A percentile compares a stretch with the other conserved stretches of the same genome.
These are phyloP conservation scores for Calonectria leucothoes DNA, from an alignment of 2,329 filamentous ascomycete genomes.

Conservation along the genomic window DNA sequence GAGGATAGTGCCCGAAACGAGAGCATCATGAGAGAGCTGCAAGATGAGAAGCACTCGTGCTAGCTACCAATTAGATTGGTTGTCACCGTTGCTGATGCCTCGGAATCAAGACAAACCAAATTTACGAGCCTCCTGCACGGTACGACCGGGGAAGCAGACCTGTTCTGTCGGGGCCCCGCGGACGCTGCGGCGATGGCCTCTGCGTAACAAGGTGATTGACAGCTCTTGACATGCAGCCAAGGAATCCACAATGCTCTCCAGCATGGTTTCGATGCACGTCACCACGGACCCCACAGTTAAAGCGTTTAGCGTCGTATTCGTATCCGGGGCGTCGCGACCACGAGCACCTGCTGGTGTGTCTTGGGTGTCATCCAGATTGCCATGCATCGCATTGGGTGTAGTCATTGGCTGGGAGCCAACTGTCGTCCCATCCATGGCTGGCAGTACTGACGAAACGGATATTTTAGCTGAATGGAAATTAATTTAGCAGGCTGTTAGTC, in stretches of 20 bases:
- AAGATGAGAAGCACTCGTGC: slow-evolving; percentile 69
- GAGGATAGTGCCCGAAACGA: slow-evolving; percentile 64
- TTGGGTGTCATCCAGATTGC: not conserved
- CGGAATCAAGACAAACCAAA: slow-evolving; percentile 55
- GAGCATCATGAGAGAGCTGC: slow-evolving; percentile 68
- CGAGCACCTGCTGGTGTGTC: not conserved
- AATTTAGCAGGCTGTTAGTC: not conserved
- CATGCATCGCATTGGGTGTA: slow-evolving; percentile 21
- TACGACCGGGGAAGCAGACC: slow-evolving; percentile 61
- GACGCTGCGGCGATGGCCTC: slow-evolving; percentile 19
- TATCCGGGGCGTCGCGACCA: slow-evolving; percentile 26
- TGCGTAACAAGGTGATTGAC: slow-evolving; percentile 43
- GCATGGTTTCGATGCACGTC: slow-evolving; percentile 50
- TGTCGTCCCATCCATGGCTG: not conserved
- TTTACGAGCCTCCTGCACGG: slow-evolving; percentile 58
- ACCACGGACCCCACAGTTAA: slow-evolving; percentile 41
- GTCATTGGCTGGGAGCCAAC: slow-evolving; percentile 10
- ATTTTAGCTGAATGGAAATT: not conserved
- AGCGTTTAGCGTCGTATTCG: slow-evolving; percentile 34
- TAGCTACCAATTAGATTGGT: slow-evolving; percentile 41
- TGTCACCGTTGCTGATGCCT: not conserved
- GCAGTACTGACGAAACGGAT: not conserved
- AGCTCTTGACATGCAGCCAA: slow-evolving; percentile 41
- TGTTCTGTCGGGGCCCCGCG: slow-evolving; percentile 25
- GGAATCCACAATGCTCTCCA: slow-evolving; percentile 45